phyloP scores from a whole-genome alignment of 257 asterid species.

The Apocynum venetum region DNA sequence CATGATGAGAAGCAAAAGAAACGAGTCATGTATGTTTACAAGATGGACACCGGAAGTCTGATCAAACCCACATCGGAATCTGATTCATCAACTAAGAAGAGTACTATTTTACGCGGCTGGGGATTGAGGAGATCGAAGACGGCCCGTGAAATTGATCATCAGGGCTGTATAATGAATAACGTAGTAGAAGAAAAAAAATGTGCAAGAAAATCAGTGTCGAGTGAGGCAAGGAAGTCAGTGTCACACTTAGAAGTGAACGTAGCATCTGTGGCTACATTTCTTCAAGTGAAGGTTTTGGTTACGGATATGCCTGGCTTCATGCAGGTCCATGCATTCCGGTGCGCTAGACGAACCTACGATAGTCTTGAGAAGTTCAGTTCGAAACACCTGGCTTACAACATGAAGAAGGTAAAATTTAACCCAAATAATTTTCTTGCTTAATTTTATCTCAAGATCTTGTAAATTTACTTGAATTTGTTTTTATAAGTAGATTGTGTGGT shows the following conservation, averaged over 20 bases:
- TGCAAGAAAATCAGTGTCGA: conserved; percentile 34
- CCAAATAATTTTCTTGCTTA: too few relatives aligned
- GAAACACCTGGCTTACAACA: conserved; percentile 54
- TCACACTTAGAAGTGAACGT: conserved; percentile 39
- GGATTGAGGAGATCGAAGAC: conserved; percentile 59
- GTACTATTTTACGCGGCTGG: conserved; percentile 28
- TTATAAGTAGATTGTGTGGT: too few relatives aligned
- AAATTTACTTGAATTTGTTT: too few relatives aligned
- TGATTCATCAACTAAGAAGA: conserved; percentile 25
- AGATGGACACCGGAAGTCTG: conserved; percentile 25
- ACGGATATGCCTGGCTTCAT: conserved; percentile 73
- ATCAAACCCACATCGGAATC: conserved; percentile 12
- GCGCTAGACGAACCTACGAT: conserved; percentile 54
- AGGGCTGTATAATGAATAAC: neutral
- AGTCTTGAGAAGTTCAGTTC: conserved; percentile 58
- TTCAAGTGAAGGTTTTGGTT: conserved; percentile 55
- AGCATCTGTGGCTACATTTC: conserved; percentile 41
- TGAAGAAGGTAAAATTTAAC: conserved; percentile 48
- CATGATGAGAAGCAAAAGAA: conserved; percentile 32
- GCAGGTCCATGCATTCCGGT: conserved; percentile 68
- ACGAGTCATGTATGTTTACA: conserved; percentile 47
- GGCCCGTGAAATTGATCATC: conserved; percentile 21
- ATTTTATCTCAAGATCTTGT: too few relatives aligned
- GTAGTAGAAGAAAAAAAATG: conserved; percentile 12
- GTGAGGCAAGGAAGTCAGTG: conserved; percentile 36